A percentile compares a stretch with the other conserved stretches of the same genome.
Evolutionary conservation across 768 basidiomycete genomes (phyloP).

Genomic region (Tylopilus felleus): DNA sequence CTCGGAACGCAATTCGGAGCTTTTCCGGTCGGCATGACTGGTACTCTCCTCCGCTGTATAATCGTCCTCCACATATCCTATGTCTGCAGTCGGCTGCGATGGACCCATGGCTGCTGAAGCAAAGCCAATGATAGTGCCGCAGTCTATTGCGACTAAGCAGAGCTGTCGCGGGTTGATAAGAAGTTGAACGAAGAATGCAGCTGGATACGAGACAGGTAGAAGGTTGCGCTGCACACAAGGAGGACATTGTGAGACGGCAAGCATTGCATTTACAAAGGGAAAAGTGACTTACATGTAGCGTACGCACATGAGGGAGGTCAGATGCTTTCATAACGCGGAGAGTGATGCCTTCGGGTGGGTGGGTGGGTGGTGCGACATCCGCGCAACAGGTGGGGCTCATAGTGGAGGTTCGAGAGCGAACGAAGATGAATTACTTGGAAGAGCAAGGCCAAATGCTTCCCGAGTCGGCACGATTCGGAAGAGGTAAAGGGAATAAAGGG

Average conservation of each 20-base stretch:
- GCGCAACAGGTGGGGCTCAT: slow-evolving; percentile 10
- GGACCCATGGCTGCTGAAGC: slow-evolving; percentile 24
- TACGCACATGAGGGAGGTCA: slow-evolving; percentile 27
- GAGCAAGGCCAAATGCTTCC: background rate
- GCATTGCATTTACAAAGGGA: background rate
- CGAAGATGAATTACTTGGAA: background rate
- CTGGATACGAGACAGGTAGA: slow-evolving; percentile 27
- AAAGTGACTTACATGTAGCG: slow-evolving; percentile 22
- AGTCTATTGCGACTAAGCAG: slow-evolving; percentile 28
- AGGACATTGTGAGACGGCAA: slow-evolving; percentile 1
- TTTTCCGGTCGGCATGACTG: background rate
- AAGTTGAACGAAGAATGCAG: slow-evolving; percentile 32
- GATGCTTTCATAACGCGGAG: slow-evolving; percentile 29
- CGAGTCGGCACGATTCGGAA: slow-evolving; percentile 21
- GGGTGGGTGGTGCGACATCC: background rate
- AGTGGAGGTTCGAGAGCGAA: background rate
- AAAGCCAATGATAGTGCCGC: slow-evolving; percentile 23
- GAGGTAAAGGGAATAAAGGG: background rate
- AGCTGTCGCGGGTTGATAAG: slow-evolving; percentile 29
- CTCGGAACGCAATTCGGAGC: slow-evolving; percentile 3
- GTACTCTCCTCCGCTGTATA: background rate
- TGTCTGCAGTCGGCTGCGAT: background rate
- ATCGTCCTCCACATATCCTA: background rate
- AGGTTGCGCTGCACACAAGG: slow-evolving; percentile 18
- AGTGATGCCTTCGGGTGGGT: slow-evolving; percentile 8